Evolutionary conservation across 306 rosid genomes (phyloP).

Genomic region (Adenanthera pavonina): DNA sequence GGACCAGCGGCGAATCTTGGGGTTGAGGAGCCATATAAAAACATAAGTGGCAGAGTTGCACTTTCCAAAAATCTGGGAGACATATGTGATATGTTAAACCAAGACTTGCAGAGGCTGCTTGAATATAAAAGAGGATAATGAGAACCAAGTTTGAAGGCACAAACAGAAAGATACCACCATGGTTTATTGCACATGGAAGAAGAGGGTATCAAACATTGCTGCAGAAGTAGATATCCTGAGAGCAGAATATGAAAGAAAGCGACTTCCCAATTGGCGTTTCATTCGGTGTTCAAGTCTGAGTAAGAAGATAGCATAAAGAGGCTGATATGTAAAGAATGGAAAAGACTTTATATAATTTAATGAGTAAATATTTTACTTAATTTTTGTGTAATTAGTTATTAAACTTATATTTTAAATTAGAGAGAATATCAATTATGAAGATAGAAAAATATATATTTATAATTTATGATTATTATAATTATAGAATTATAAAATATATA

Average conservation of each 20-base stretch:
- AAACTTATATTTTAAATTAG: too few species aligned
- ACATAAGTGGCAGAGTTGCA: neutral
- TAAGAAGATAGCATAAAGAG: conserved; percentile 11
- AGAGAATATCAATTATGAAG: too few species aligned
- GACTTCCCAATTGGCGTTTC: neutral
- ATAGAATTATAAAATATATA: too few species aligned
- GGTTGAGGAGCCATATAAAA: neutral
- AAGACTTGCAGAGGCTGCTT: conserved; percentile 5
- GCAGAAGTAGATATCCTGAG: neutral
- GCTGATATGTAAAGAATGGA: too few species aligned
- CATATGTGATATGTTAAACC: neutral
- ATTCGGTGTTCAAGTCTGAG: neutral
- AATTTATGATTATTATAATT: too few species aligned
- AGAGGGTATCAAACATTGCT: conserved; percentile 9
- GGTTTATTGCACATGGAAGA: conserved; percentile 35
- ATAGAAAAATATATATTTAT: too few species aligned
- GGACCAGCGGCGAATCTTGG: neutral
- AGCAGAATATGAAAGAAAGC: neutral
- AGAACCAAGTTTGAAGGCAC: conserved; percentile 24
- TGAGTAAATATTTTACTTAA: too few species aligned
- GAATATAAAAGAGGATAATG: conserved; percentile 30
- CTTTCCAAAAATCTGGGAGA: conserved; percentile 17
- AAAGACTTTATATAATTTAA: too few species aligned
- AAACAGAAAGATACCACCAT: conserved; percentile 30
- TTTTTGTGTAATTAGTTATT: too few species aligned